Evolutionary conservation across 176 grass and related monocot genomes (phyloP).

Genomic region (Luzula sylvatica): DNA sequence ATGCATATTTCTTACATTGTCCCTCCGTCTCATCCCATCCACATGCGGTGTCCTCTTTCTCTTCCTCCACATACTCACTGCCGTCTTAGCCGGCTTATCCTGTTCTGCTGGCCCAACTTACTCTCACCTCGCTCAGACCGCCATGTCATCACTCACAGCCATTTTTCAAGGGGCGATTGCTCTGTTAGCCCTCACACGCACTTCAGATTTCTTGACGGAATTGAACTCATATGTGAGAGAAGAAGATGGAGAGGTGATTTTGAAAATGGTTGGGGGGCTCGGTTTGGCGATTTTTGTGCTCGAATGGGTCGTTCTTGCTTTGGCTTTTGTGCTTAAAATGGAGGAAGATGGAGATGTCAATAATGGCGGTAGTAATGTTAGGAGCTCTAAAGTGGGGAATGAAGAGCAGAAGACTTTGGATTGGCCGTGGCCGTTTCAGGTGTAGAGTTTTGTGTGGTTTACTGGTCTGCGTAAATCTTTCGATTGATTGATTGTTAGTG

Average conservation of each 20-base stretch:
- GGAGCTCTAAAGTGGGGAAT: constrained; percentile 24
- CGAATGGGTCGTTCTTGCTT: constrained; percentile 76
- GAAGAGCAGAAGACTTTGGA: constrained; percentile 47
- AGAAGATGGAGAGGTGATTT: constrained; percentile 79
- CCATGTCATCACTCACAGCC: constrained; percentile 62
- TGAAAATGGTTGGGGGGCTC: constrained; percentile 92
- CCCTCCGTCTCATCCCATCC: constrained; percentile 62
- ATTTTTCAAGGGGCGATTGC: constrained; percentile 88
- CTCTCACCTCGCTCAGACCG: constrained; percentile 50
- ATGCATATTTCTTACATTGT: constrained; percentile 85
- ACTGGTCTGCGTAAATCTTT: background rate
- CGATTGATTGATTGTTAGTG: background rate
- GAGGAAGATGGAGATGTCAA: constrained; percentile 30
- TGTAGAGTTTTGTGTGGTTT: constrained; percentile 18
- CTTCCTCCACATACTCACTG: constrained; percentile 61
- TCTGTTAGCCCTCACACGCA: constrained; percentile 61
- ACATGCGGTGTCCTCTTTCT: constrained; percentile 60
- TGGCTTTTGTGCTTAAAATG: constrained; percentile 62
- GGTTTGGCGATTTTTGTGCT: constrained; percentile 70
- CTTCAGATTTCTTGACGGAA: constrained; percentile 66
- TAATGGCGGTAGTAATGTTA: background rate
- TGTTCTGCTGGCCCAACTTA: constrained; percentile 26
- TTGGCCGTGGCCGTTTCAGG: constrained; percentile 65
- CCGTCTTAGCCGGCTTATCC: constrained; percentile 41
- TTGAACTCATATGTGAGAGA: constrained; percentile 80